Evolutionary conservation across 192 early-diverging fungal species (phyloP), one percentile per base, ranked within the genome.

Genomic region (Backusella circina): DNA sequence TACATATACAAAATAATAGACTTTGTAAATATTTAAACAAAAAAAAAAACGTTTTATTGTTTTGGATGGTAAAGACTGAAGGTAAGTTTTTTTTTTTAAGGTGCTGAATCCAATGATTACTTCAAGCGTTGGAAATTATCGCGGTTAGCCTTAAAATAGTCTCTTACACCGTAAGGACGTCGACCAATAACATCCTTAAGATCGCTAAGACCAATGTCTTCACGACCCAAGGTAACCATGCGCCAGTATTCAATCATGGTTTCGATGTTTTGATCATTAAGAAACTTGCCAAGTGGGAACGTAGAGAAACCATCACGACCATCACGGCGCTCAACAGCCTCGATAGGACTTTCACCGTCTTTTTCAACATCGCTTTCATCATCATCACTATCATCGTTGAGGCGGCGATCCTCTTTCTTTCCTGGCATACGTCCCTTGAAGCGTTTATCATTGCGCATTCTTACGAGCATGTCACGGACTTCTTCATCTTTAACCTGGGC

Each of bases 101-200:
- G 6, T 54, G 1, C 9, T 23, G 21, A 2, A 23, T 23, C 51
- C 21, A 54, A 57, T 50, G 9, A 23, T 70, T 73, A 78, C 26
- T 50, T 38, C 36, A 78, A 72, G 35, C 30, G 30, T 15, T 39
- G 61, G 47, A 78, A 74, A 15, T 73, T 31, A 4, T 74, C 47
- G 21, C 72, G 77, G 66, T 78, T 78, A 44, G 33, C 36, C 51
- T 78, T 67, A 36, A 74, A 69, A 21, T 67, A 78, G 10, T 73
- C 28, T 7, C 30, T 38, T 18, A 74, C n/a, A 61, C 35, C 70
- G 12, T 57, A 33, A 15, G 77, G 77, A 5, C 69, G 64, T 31
- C 72, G 71, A 1, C 31, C 10, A 16, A 78, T 36, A 41, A 70
- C 28, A 18, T 78, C 16, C 26, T 47, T 28, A 66, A 78, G 72